Conservation (phyloP, 208 protist species). For the Angomonas desouzai region DNA sequence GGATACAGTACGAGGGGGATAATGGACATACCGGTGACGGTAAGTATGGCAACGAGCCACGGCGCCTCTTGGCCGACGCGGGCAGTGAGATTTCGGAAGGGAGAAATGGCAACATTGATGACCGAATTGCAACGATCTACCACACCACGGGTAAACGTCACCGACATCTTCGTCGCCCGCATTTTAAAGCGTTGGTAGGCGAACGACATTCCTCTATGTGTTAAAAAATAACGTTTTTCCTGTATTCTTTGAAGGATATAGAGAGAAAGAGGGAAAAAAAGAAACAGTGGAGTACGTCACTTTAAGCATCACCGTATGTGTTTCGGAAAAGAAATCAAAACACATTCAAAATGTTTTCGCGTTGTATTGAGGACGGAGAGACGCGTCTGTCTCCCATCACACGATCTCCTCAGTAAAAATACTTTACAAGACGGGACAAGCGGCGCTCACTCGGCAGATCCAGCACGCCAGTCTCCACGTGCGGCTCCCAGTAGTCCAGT, state of each 20-base stretch:
- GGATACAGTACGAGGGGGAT: conserved; percentile 65
- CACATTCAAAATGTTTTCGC: too few species aligned
- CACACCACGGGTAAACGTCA: conserved; percentile 52
- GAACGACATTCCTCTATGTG: conserved; percentile 40
- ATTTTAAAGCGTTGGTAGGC: conserved; percentile 77
- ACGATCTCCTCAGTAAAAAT: conserved; percentile 43
- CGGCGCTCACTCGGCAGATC: conserved; percentile 27
- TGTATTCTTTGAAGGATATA: not conserved
- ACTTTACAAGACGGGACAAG: conserved; percentile 65
- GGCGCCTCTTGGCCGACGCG: conserved; percentile 67
- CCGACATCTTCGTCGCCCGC: conserved; percentile 48
- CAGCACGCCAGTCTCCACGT: conserved; percentile 45
- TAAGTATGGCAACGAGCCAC: conserved; percentile 62
- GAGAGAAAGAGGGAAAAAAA: too few species aligned
- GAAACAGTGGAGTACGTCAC: too few species aligned
- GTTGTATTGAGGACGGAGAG: not conserved
- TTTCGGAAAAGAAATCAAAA: too few species aligned
- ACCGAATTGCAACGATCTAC: conserved; percentile 63
- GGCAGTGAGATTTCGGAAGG: conserved; percentile 31
- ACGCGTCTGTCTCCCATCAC: not conserved
- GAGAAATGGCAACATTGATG: conserved; percentile 27
- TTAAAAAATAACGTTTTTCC: not conserved
- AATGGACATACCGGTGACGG: conserved; percentile 34
- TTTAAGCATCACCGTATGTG: too few species aligned
- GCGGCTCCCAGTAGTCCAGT: conserved; percentile 42